Evolutionary conservation across 768 basidiomycete genomes (phyloP), one percentile per base, ranked within the genome.

Genomic region (Tylopilus balloui): DNA sequence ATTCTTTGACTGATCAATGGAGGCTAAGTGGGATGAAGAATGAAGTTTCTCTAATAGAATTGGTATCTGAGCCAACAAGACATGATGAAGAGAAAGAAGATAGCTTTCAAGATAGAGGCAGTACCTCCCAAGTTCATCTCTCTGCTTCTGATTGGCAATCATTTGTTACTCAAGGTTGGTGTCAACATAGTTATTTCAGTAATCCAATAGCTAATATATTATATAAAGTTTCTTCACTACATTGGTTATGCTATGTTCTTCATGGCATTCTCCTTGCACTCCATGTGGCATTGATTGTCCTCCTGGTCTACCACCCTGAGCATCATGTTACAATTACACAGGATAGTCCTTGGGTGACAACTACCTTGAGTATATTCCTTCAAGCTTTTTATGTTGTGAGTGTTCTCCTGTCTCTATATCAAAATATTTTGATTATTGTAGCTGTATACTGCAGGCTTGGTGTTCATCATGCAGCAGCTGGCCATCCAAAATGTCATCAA

Each of bases 401-500:
- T 40, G 9, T 12, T 21, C 10, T 25, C 24, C 8, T 4, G 24
- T 25, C 8, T 25, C 8, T 25, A n/a, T 8, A 25, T 4, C 4
- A 25, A 25, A 25, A 25, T 4, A 25, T 25, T 25, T 8, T 25
- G n/a, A n/a, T n/a, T n/a, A n/a, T n/a, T n/a, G n/a, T 8, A 60
- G 58, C 8, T 61, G 2, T 60, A 7, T 57, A 38, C 37, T 23
- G 21, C 21, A 5, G 21, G 11, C 6, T 21, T 38, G 1, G 37
- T 38, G 37, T 38, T 54, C 23, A 13, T 62, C 2, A 54, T 51
- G 19, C 63, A 65, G 20, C 50, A 51, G 14, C 50, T 60, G 17
- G 50, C 61, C 9, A 28, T 51, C 9, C 45, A 35, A 10, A 28
- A 20, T 1, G 28, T 51, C 0, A 24, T 60, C 15, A 31, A 32